These are phyloP conservation scores for Akanthomyces dipterigenus DNA, from an alignment of 2,329 filamentous ascomycete species.

Conservation along the genomic window DNA sequence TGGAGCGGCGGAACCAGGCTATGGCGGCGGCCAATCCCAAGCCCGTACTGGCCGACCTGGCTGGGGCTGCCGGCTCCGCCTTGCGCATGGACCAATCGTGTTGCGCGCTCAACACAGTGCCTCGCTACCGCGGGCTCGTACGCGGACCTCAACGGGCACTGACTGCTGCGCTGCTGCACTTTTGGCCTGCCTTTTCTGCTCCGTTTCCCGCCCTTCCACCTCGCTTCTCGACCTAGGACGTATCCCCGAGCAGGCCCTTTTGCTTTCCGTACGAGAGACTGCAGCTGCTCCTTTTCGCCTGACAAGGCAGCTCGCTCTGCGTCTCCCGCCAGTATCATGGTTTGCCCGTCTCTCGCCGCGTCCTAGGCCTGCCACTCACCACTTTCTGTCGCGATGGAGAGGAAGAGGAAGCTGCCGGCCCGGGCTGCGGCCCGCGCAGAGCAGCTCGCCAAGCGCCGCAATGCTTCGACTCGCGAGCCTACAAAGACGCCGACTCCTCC, in stretches of 20 bases:
- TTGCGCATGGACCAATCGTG: slow-evolving; percentile 6
- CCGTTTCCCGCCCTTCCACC: slow-evolving; percentile 1
- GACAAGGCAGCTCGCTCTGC: slow-evolving; percentile 11
- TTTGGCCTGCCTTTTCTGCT: neutral
- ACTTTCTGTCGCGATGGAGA: slow-evolving; percentile 43
- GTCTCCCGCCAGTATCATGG: slow-evolving; percentile 6
- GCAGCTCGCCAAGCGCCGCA: slow-evolving; percentile 53
- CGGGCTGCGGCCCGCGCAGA: slow-evolving; percentile 56
- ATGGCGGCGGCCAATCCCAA: neutral
- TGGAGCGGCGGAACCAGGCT: slow-evolving; percentile 5
- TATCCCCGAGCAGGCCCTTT: neutral
- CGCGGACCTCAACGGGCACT: slow-evolving; percentile 8
- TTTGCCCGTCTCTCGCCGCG: slow-evolving; percentile 9
- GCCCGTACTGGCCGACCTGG: neutral
- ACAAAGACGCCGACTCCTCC: slow-evolving; percentile 39
- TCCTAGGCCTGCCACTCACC: slow-evolving; percentile 8
- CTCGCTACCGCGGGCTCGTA: slow-evolving; percentile 3
- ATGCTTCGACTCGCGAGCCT: slow-evolving; percentile 46
- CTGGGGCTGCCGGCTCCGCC: slow-evolving; percentile 10
- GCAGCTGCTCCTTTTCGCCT: neutral
- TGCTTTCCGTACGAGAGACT: neutral
- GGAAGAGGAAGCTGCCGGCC: slow-evolving; percentile 58
- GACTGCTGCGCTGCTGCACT: neutral
- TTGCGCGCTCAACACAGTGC: neutral
- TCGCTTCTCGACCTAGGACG: neutral